Evolutionary conservation across 2,329 filamentous ascomycete genomes (phyloP).

Genomic region (Trichoderma sp.): DNA sequence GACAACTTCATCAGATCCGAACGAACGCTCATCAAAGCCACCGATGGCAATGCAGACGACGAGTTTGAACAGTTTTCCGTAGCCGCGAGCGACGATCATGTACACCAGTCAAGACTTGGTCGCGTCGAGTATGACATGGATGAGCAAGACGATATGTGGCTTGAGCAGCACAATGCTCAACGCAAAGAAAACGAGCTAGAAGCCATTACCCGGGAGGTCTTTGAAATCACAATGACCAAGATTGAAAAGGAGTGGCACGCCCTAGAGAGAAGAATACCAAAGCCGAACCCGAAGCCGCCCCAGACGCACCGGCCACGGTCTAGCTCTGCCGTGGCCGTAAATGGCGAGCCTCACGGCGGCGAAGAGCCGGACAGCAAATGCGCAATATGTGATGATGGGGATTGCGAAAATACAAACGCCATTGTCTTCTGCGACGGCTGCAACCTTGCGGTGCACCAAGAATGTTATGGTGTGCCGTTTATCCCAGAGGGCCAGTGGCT

Average conservation of each 20-base stretch:
- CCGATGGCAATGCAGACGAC: conserved; percentile 61
- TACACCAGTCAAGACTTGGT: conserved; percentile 56
- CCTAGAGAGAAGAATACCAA: conserved; percentile 93
- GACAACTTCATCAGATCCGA: conserved; percentile 83
- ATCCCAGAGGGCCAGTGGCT: conserved; percentile 99
- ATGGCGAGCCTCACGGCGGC: conserved; percentile 79
- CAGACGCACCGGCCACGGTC: conserved; percentile 92
- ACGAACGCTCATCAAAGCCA: conserved; percentile 66
- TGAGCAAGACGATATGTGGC: conserved; percentile 96
- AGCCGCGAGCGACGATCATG: conserved; percentile 35
- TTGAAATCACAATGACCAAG: conserved; percentile 97
- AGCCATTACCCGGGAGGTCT: conserved; percentile 86
- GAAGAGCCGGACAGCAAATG: conserved; percentile 98
- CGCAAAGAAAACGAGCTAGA: conserved; percentile 75
- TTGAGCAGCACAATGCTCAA: conserved; percentile 78
- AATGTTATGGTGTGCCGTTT: conserved; percentile 98
- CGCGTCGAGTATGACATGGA: conserved; percentile 99
- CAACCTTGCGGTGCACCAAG: conserved; percentile 95
- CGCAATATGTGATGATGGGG: conserved; percentile 97
- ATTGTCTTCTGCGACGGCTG: conserved; percentile 99
- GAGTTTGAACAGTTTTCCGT: conserved; percentile 52
- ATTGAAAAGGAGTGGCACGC: conserved; percentile 99
- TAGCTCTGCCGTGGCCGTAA: conserved; percentile 91
- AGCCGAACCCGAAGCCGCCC: conserved; percentile 92
- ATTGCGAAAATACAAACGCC: conserved; percentile 98